Evolutionary conservation across 1,139 yeast species (phyloP).

Genomic region (Blastobotrys proliferans): DNA sequence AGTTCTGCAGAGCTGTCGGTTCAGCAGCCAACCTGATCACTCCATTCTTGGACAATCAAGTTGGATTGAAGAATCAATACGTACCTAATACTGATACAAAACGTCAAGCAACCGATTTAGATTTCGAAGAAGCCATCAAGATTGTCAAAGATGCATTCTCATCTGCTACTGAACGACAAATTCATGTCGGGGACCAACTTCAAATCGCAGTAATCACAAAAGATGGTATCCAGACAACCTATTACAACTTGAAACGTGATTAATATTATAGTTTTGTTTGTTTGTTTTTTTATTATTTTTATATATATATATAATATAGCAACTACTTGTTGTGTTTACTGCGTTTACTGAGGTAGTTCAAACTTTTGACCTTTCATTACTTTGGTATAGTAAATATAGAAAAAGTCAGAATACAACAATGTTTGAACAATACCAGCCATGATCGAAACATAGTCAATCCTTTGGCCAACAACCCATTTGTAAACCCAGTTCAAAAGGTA

Average conservation of each 20-base stretch:
- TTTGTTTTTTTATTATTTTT: slow-evolving; percentile 3
- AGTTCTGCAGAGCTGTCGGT: slow-evolving; percentile 97
- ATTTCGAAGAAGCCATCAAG: slow-evolving; percentile 78
- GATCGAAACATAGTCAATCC: slow-evolving; percentile 67
- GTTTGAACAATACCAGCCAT: slow-evolving; percentile 85
- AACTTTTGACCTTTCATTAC: slow-evolving; percentile 81
- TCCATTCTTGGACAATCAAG: slow-evolving; percentile 98
- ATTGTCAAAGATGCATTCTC: slow-evolving; percentile 90
- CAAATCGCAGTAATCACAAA: slow-evolving; percentile 88
- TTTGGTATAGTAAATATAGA: slow-evolving; percentile 79
- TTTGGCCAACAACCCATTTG: slow-evolving; percentile 66
- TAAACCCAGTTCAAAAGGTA: slow-evolving; percentile 95
- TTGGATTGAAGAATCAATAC: slow-evolving; percentile 85
- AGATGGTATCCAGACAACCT: slow-evolving; percentile 84
- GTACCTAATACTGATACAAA: slow-evolving; percentile 61
- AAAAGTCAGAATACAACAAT: slow-evolving; percentile 85
- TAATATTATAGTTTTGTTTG: slow-evolving; percentile 31
- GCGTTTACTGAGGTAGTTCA: slow-evolving; percentile 62
- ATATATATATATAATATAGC: background rate
- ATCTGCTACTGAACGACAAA: slow-evolving; percentile 97
- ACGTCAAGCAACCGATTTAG: slow-evolving; percentile 56
- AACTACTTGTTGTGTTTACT: background rate
- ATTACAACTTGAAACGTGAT: slow-evolving; percentile 85
- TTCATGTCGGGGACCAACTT: slow-evolving; percentile 95
- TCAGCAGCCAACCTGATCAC: slow-evolving; percentile 93